Conservation (phyloP, 1,284 basidiomycete species). For the Marasmius tenuissimus region DNA sequence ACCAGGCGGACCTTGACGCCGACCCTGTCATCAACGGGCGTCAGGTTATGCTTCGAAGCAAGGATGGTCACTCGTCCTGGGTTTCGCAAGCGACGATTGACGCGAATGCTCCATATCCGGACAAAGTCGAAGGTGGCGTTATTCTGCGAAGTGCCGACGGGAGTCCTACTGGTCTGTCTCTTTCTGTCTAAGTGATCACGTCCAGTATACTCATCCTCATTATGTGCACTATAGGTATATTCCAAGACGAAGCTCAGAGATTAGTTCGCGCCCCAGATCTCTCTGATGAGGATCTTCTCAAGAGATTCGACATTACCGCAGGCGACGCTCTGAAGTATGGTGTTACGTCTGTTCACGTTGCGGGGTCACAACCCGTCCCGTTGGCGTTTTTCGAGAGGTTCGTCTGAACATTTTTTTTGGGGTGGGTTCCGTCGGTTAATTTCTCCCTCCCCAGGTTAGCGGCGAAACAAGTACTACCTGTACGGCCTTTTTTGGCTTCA, state of each 20-base stretch:
- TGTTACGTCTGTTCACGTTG: neutral
- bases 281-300: neutral
- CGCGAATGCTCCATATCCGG: slow-evolving; percentile 54
- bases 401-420: neutral
- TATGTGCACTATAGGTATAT: neutral
- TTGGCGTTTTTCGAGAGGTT: neutral
- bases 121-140: slow-evolving; percentile 70
- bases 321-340: neutral
- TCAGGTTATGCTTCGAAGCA: slow-evolving; percentile 68
- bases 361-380: neutral
- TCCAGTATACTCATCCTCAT: neutral
- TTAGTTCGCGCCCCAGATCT: neutral
- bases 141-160: slow-evolving; percentile 68
- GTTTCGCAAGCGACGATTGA: slow-evolving; percentile 72
- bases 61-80: slow-evolving; percentile 88
- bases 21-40: slow-evolving; percentile 65
- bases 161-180: slow-evolving; percentile 66
- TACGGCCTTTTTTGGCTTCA: too few relatives aligned
- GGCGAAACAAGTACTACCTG: neutral
- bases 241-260: neutral
- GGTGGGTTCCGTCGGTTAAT: neutral
- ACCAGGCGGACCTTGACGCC: slow-evolving; percentile 60
- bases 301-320: neutral
- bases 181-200: too few relatives aligned
- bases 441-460: neutral